Conservation (phyloP, 176 grass and related monocot genomes). For the Dendrocalamus sinicus region DNA sequence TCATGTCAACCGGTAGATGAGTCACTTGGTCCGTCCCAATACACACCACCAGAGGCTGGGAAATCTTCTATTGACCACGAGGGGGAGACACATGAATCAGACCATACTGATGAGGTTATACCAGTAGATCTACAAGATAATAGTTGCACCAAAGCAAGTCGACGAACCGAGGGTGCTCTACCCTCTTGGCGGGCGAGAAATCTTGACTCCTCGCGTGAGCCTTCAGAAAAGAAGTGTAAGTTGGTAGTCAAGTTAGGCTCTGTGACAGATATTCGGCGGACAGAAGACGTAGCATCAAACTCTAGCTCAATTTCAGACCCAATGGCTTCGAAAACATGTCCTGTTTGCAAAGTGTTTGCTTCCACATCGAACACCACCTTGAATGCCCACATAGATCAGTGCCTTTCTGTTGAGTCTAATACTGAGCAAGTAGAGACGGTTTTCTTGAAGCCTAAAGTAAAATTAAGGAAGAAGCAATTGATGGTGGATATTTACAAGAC, state of each 20-base stretch:
- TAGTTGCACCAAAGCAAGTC: conserved; percentile 51
- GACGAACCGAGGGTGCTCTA: conserved; percentile 35
- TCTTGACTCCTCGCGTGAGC: conserved; percentile 44
- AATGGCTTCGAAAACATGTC: conserved; percentile 91
- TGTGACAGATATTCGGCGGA: conserved; percentile 42
- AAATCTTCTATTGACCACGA: conserved; percentile 49
- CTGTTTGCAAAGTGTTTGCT: conserved; percentile 90
- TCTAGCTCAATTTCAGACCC: conserved; percentile 68
- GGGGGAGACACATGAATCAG: conserved; percentile 34
- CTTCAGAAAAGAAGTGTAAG: conserved; percentile 71
- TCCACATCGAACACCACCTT: conserved; percentile 95
- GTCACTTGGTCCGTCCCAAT: conserved; percentile 25
- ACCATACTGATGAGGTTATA: conserved; percentile 41
- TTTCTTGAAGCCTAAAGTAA: conserved; percentile 66
- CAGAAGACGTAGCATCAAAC: conserved; percentile 64
- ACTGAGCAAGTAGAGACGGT: conserved; percentile 51
- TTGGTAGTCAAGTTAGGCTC: conserved; percentile 66
- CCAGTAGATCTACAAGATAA: conserved; percentile 50
- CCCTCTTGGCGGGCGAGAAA: conserved; percentile 42
- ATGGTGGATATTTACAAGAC: conserved; percentile 85
- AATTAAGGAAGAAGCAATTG: conserved; percentile 81
- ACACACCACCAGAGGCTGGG: conserved; percentile 46
- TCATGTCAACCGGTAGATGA: conserved; percentile 41
- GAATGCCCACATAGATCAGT: conserved; percentile 97
- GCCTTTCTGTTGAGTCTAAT: conserved; percentile 74